Evolutionary conservation across 2,329 filamentous ascomycete genomes (phyloP).

Genomic region (Cryphonectria nitschkei): DNA sequence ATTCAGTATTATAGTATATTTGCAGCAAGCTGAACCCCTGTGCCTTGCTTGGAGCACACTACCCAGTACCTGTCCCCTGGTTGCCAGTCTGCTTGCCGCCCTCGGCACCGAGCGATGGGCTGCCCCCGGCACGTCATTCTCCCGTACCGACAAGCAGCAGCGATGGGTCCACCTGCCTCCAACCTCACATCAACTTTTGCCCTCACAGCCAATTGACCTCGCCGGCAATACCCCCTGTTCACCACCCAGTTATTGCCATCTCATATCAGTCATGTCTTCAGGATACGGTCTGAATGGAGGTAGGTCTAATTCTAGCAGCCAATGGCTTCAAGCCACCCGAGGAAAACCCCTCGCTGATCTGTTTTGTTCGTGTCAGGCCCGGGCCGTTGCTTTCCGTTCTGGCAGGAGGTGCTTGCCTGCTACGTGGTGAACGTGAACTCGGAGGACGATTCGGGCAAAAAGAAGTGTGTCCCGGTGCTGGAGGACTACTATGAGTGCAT

Average conservation of each 20-base stretch:
- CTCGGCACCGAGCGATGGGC: conserved; percentile 3
- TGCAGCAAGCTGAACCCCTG: neutral
- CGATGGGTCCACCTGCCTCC: neutral
- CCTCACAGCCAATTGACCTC: conserved; percentile 20
- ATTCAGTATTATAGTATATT: neutral
- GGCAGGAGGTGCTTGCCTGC: conserved; percentile 98
- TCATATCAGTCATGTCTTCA: conserved; percentile 29
- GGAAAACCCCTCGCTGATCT: conserved; percentile 29
- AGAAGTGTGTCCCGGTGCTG: conserved; percentile 81
- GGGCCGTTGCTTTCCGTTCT: conserved; percentile 95
- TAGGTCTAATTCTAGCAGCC: conserved; percentile 37
- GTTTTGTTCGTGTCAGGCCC: conserved; percentile 49
- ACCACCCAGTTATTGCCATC: conserved; percentile 15
- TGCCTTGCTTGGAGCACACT: neutral
- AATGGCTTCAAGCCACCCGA: conserved; percentile 27
- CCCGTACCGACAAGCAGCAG: conserved; percentile 9
- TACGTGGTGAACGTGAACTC: conserved; percentile 91
- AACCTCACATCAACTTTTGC: conserved; percentile 26
- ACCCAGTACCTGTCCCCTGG: neutral
- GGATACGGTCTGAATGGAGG: conserved; percentile 43
- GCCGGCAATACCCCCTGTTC: conserved; percentile 14
- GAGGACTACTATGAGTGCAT: conserved; percentile 99
- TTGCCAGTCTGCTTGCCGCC: conserved; percentile 1
- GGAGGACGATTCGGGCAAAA: conserved; percentile 79
- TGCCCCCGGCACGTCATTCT: conserved; percentile 10